Base-by-base conservation (phyloP, 2,329 filamentous ascomycete species). In the Trichoderma atrobrunneum region DNA sequence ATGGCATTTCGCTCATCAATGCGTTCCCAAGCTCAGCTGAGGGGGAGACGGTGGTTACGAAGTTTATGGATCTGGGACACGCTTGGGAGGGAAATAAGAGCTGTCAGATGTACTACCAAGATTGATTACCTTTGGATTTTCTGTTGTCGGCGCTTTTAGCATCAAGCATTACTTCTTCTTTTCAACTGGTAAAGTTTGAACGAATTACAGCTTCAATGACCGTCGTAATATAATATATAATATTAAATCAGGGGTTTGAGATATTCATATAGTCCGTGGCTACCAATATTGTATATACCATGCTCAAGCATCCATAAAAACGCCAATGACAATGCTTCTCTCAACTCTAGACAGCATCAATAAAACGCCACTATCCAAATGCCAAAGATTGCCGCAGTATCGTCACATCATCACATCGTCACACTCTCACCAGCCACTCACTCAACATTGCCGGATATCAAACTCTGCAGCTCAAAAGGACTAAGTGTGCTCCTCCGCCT, bases 401-500 rank as follows among this genome's bases (percentile, higher is more conserved):
- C 28, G 30, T 26, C 30, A 21, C 34, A 48, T 21, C 26, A 21
- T 59, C 54, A 43, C 32, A 34, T 28, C 28, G 24, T 34, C 18
- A 48, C 26, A 18, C 21, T 14, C 14, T 48, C 18, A 18, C 26
- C 43, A 43, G 30, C 51, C 6, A 2, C 21, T 73, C 48, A 80
- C 83, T 86, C 72, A 85, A 89, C 72, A 77, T 76, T 77, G 7
- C 86, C 86, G 3, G 82, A 76, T 67, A 91, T 90, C 78, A 93
- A 79, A 59, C 87, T 89, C 81, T 92, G 88, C 78, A 95, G 81
- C 81, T 95, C 93, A 85, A 91, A 91, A 3, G 91, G 90, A 76
- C 88, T 94, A 36, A 95, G 82, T 24, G 92, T 95, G 77, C 91
- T 94, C 79, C 93, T 87, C 78, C 92, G 86, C 78, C 92, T 84